phyloP scores from a whole-genome alignment of 331 rosid genomes.

The Cydonia oblonga region DNA sequence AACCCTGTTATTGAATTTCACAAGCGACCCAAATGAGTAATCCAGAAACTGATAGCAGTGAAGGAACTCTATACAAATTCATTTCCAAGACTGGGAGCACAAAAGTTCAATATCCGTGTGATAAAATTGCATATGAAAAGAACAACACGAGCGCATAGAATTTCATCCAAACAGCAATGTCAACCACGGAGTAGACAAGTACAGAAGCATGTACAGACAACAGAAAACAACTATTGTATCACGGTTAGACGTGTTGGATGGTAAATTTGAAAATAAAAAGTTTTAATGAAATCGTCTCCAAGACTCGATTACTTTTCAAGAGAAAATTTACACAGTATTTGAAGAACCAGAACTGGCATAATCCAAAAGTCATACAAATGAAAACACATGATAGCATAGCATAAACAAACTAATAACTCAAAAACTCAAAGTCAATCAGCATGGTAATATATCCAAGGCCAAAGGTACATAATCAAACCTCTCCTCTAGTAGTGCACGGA shows the following conservation, averaged over 20 bases:
- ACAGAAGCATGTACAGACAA: background rate
- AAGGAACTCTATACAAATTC: background rate
- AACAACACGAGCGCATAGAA: background rate
- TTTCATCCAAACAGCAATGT: background rate
- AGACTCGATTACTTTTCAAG: background rate
- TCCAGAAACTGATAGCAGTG: too few relatives aligned
- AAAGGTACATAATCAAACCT: conserved; percentile 29
- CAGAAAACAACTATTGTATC: background rate
- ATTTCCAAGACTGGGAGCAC: background rate
- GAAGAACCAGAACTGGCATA: background rate
- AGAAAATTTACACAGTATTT: background rate
- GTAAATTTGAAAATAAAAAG: background rate
- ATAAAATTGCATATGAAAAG: background rate
- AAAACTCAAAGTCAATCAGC: background rate
- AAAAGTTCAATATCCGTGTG: background rate
- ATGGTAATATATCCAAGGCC: too few relatives aligned
- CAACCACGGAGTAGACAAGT: background rate
- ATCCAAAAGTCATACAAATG: background rate
- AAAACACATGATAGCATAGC: background rate
- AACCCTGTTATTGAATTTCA: conserved; percentile 52
- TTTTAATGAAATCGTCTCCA: background rate
- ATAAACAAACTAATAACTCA: background rate
- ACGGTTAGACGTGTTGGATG: background rate
- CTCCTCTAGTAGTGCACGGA: conserved; percentile 98
- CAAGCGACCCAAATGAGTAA: background rate